phyloP scores from a whole-genome alignment of 495 filamentous ascomycete genomes.

The Daldinia caldariorum region DNA sequence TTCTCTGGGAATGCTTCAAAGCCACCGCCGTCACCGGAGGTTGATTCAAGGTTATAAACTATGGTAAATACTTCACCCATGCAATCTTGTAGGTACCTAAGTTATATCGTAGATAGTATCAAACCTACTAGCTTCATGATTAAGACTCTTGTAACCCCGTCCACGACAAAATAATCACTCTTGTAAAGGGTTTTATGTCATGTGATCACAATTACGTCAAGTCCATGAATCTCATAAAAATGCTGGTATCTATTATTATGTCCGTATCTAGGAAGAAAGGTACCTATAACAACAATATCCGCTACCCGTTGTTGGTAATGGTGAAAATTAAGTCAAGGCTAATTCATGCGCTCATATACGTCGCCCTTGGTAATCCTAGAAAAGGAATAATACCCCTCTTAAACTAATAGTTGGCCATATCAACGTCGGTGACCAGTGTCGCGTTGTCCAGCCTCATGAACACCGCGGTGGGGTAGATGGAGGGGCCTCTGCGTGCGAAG shows the following conservation, averaged over 20 bases:
- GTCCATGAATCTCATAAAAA: background rate
- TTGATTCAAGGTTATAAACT: no score
- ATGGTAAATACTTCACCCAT: no score
- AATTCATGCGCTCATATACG: background rate
- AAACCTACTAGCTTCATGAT: background rate
- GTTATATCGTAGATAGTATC: background rate
- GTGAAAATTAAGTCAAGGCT: background rate
- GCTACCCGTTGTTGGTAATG: background rate
- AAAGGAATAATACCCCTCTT: slow-evolving; percentile 1
- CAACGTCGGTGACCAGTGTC: background rate
- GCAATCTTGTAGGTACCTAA: background rate
- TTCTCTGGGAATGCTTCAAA: no score
- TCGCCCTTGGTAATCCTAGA: background rate
- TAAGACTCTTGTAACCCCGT: background rate
- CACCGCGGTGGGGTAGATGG: slow-evolving; percentile 1
- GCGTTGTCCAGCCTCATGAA: background rate
- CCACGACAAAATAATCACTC: background rate
- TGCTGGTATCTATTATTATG: background rate
- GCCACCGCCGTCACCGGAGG: no score
- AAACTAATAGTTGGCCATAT: background rate
- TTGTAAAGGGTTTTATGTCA: background rate
- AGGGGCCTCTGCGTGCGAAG: background rate
- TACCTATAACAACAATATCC: background rate
- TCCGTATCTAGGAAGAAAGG: background rate
- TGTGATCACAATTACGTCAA: background rate